Percentiles rank a stretch among this genome's conserved stretches.
phyloP scores from a whole-genome alignment of 495 filamentous ascomycete genomes.

The Pseudotulostoma volvatum region DNA sequence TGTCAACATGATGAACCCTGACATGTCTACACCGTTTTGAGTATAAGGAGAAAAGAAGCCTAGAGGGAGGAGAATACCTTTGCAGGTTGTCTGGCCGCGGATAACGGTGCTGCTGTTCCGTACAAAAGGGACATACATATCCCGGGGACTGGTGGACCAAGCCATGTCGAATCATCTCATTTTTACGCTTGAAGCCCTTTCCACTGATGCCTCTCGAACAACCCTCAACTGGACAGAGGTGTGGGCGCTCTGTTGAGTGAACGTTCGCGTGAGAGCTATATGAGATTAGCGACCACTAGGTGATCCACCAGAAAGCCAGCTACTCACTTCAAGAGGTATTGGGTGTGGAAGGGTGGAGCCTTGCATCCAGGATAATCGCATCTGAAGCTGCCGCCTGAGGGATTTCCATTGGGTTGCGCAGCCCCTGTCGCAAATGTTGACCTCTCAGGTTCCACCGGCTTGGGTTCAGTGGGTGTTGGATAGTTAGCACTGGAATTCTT shows the following conservation, averaged over 20 bases:
- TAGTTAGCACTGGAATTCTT: conserved; percentile 25
- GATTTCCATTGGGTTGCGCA: conserved; percentile 12
- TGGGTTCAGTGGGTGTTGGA: conserved; percentile 27
- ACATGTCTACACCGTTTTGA: conserved; percentile 47
- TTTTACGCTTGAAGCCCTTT: conserved; percentile 96
- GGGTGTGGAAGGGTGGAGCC: conserved; percentile 81
- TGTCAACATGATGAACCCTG: conserved; percentile 74
- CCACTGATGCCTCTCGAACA: conserved; percentile 71
- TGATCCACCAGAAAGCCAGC: conserved; percentile 1
- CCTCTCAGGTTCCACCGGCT: conserved; percentile 11
- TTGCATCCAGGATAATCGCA: conserved; percentile 63
- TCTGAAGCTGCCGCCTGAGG: conserved; percentile 26
- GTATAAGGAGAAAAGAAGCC: background rate
- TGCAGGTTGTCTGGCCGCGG: conserved; percentile 95
- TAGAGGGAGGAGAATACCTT: conserved; percentile 59
- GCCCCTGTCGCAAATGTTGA: conserved; percentile 8
- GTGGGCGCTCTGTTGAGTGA: conserved; percentile 75
- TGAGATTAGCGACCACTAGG: background rate
- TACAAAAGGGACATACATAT: conserved; percentile 94
- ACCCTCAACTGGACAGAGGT: conserved; percentile 72
- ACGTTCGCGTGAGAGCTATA: conserved; percentile 94
- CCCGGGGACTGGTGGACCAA: conserved; percentile 90
- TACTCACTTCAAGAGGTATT: conserved; percentile 62
- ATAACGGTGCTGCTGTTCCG: conserved; percentile 90
- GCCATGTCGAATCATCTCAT: conserved; percentile 97